Evolutionary conservation across 2,329 filamentous ascomycete species (phyloP), one percentile per base, ranked within the genome.

Genomic region (Truncatella angustata): DNA sequence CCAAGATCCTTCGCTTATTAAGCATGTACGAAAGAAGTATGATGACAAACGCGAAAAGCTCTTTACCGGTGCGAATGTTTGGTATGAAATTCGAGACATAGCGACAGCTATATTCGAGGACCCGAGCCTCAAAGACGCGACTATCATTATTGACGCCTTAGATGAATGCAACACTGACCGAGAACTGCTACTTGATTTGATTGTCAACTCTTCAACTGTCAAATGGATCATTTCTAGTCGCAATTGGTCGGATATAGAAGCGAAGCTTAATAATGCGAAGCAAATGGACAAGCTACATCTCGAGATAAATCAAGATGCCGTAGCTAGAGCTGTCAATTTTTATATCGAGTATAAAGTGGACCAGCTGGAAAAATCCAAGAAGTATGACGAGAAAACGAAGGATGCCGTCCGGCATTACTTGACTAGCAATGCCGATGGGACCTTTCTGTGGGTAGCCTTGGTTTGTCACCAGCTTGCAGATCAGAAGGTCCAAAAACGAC

Each of bases 211-310:
- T 49, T 28, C 59, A 36, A 40, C 52, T 6, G 58, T 71, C 18
- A 77, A 74, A 57, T 77, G 70, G 71, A 54, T 77, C 24, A 54
- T 76, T 3, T 73, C 73, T 2, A 77, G 74, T 56, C 72, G 74
- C 14, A 73, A 74, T 54, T 62, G 54, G 66, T 58, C 58, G 3
- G 35, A 54, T 4, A 76, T 78, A 42, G 60, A 73, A 53, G 51
- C 66, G 34, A 10, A 46, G 2, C 58, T 75, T 4, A 52, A 24
- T 4, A 36, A 4, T 4, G 52, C 44, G 1, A 34, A 48, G 4
- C 34, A 66, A 4, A 64, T 64, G 23, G 16, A 56, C 1, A 66
- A 42, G 11, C 57, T 76, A 0, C 59, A 56, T 35, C 66, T 75
- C 4, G 70, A 77, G 54, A 53, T 74, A 0, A 74, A 75, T 42